Evolutionary conservation across 345 rosid species (phyloP), one percentile per base, ranked within the genome.

Genomic region (Sisymbrium altissimum): DNA sequence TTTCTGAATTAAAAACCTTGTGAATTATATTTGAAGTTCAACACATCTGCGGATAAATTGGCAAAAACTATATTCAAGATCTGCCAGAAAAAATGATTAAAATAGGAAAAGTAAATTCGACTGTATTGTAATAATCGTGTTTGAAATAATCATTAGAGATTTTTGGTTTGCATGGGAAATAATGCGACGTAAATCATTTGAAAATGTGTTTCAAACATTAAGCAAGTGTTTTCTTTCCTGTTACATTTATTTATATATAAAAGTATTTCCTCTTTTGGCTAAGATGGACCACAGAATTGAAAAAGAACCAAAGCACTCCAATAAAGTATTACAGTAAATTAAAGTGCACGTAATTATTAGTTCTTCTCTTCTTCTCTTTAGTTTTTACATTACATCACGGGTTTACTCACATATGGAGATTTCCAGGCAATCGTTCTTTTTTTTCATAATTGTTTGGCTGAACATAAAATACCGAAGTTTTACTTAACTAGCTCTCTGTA

Each of bases 191-290:
- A 65, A 65, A 77, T 63, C 45, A 64, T 64, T 77, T 54, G 29
- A 46, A 70, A 69, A 55, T 55, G 45, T 63, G 54, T 41, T 71
- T 65, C 46, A 29, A 77, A 65, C 56, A 71, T 29, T 15, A 57
- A 49, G 46, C 52, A 48, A 60, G 9, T 50, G 2, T 53, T 56
- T 70, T 52, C 17, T 32, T 54, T 27, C 29, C 8, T 36, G 15
- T 56, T 55, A 27, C n/a, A 45, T 35, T 46, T 23, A 18, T 53
- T 38, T 23, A 41, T 49, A 59, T 49, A 55, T 29, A 66, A 71
- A 64, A 78, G 77, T 59, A 66, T 78, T 78, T 66, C 69, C 81
- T 78, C 81, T 72, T 78, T 78, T 78, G 64, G 81, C 18, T 38
- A 71, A 58, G 12, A 58, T 64, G 77, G 64, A 57, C 72, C 80